These are phyloP conservation scores for Cladorrhinum sp. DNA, from an alignment of 2,329 filamentous ascomycete genomes.

Conservation along the genomic window DNA sequence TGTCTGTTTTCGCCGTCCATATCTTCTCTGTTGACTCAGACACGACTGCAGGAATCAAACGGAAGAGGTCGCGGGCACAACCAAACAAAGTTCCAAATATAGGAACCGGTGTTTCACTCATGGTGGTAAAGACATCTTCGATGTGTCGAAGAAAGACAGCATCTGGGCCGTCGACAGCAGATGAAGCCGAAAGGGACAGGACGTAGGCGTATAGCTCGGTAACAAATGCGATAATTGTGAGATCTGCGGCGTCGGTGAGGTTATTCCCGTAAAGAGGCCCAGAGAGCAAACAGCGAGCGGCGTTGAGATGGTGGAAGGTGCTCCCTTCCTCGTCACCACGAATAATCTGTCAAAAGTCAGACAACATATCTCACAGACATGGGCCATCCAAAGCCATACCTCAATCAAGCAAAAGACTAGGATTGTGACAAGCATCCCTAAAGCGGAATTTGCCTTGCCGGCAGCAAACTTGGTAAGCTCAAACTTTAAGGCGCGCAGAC, in stretches of 20 bases:
- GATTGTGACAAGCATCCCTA: neutral
- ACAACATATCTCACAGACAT: neutral
- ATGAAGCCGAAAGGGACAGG: neutral
- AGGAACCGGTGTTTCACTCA: neutral
- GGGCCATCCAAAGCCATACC: neutral
- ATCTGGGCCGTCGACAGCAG: neutral
- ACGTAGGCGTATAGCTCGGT: neutral
- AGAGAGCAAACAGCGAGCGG: neutral
- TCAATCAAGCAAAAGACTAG: constrained; percentile 1
- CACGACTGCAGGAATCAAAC: neutral
- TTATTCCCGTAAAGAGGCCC: neutral
- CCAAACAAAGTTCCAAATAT: neutral
- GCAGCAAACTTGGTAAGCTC: neutral
- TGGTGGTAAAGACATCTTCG: neutral
- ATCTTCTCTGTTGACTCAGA: neutral
- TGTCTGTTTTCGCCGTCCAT: too few species aligned
- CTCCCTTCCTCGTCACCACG: neutral
- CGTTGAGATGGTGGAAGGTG: neutral
- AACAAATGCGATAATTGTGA: neutral
- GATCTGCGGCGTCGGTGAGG: neutral
- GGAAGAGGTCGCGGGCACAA: neutral
- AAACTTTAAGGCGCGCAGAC: neutral
- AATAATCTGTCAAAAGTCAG: neutral
- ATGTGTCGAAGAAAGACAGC: neutral
- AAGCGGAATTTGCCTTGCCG: neutral